These are phyloP conservation scores for Epichloe uncinata DNA, from an alignment of 2,329 filamentous ascomycete species.

Conservation along the genomic window DNA sequence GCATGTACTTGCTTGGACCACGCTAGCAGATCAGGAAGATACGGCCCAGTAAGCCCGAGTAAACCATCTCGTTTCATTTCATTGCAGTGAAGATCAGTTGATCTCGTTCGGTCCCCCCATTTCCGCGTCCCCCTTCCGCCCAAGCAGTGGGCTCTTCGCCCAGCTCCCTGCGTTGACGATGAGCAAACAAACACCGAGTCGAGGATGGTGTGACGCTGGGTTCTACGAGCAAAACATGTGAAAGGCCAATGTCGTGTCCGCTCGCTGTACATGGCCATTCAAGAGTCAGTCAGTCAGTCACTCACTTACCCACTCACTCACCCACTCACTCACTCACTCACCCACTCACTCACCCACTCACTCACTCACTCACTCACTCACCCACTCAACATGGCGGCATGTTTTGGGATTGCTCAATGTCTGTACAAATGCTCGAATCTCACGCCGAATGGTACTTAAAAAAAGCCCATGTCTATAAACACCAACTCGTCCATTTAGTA, in stretches of 20 bases:
- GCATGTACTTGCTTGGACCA: not conserved
- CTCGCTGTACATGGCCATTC: not conserved
- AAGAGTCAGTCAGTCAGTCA: not conserved
- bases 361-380: not conserved
- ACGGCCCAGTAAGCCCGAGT: not conserved
- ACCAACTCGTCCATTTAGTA: constrained; percentile 2
- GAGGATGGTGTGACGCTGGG: not conserved
- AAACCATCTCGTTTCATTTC: too few species aligned
- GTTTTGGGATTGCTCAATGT: not conserved
- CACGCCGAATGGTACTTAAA: not conserved
- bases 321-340: not conserved
- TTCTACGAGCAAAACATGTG: not conserved
- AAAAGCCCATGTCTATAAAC: not conserved
- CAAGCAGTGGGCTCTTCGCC: too few species aligned
- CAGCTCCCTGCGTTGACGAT: not conserved
- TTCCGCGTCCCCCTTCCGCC: too few species aligned
- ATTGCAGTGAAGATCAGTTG: too few species aligned
- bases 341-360: not conserved
- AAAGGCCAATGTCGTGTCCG: not conserved
- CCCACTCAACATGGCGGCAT: too few species aligned
- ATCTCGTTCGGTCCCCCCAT: too few species aligned
- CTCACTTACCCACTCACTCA: not conserved
- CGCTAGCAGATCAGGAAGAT: not conserved
- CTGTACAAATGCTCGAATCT: not conserved
- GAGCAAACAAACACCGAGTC: not conserved